Evolutionary conservation across 495 filamentous ascomycete species (phyloP).

Genomic region (Penicillium soppii): DNA sequence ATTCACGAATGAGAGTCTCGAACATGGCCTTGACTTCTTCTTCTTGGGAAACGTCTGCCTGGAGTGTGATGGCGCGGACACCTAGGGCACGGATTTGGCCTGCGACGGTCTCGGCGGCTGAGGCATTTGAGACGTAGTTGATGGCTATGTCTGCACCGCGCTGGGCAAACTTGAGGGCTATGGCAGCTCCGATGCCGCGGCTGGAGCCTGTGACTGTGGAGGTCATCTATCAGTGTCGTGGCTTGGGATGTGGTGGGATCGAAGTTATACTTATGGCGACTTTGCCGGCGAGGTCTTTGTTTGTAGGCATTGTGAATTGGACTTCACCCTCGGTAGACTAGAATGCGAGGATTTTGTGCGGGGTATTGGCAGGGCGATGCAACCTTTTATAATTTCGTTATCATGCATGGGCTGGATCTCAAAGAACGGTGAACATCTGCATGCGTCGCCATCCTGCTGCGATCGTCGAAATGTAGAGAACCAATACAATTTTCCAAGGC

Average conservation of each 20-base stretch:
- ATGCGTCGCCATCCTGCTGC: background rate
- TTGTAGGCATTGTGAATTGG: slow-evolving; percentile 4
- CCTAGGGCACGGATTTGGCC: slow-evolving; percentile 42
- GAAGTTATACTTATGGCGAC: slow-evolving; percentile 20
- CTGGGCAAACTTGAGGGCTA: slow-evolving; percentile 37
- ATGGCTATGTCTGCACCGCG: slow-evolving; percentile 43
- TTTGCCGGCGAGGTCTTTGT: slow-evolving; percentile 25
- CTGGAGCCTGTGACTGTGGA: slow-evolving; percentile 31
- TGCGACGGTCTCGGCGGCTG: slow-evolving; percentile 46
- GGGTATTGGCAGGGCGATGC: background rate
- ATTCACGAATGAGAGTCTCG: slow-evolving; percentile 39
- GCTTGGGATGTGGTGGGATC: background rate
- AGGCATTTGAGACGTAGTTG: slow-evolving; percentile 32
- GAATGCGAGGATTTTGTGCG: too few relatives aligned
- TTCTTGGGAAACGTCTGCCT: slow-evolving; percentile 51
- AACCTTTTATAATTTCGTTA: background rate
- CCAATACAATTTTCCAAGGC: background rate
- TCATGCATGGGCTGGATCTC: background rate
- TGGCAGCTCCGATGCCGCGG: slow-evolving; percentile 41
- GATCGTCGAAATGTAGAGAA: background rate
- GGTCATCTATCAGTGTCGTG: background rate
- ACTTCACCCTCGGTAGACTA: too few relatives aligned
- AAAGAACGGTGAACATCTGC: slow-evolving; percentile 11
- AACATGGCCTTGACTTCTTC: slow-evolving; percentile 44
- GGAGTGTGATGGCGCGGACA: slow-evolving; percentile 45